phyloP scores from a whole-genome alignment of 1,284 basidiomycete genomes.

The Leccinum fuscescens region DNA sequence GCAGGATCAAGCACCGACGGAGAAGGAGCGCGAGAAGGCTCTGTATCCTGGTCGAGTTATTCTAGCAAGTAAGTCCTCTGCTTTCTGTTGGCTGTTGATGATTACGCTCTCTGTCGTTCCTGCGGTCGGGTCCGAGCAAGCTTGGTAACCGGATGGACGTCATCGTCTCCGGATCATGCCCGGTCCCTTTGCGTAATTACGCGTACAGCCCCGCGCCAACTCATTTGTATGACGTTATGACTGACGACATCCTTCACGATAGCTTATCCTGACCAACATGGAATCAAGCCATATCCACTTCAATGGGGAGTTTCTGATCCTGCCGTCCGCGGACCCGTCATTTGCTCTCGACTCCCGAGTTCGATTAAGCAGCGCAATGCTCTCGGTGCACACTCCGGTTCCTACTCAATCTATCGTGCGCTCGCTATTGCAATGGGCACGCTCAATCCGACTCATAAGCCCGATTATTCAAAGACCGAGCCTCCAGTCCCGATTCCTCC shows the following conservation, averaged over 20 bases:
- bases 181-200: constrained; percentile 5
- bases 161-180: constrained; percentile 19
- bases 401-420: constrained; percentile 93
- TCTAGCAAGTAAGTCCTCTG: constrained; percentile 65
- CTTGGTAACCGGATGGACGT: constrained; percentile 3
- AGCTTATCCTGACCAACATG: constrained; percentile 74
- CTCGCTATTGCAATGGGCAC: constrained; percentile 90
- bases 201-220: constrained; percentile 3
- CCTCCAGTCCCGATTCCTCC: constrained; percentile 84
- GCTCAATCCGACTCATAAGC: constrained; percentile 81
- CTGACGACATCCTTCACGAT: constrained; percentile 12
- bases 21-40: constrained; percentile 69
- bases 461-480: constrained; percentile 86
- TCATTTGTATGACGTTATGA: neutral
- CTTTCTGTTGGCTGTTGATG: neutral
- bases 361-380: constrained; percentile 91
- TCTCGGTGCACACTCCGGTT: constrained; percentile 90
- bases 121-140: neutral
- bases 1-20: constrained; percentile 28
- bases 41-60: constrained; percentile 78
- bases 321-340: constrained; percentile 76
- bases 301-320: constrained; percentile 79
- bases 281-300: constrained; percentile 76
- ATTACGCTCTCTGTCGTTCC: neutral
- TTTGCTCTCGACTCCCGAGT: constrained; percentile 83